Conservation (phyloP, 139 green algal genomes). For the Deuterostichococcus epilithicus region DNA sequence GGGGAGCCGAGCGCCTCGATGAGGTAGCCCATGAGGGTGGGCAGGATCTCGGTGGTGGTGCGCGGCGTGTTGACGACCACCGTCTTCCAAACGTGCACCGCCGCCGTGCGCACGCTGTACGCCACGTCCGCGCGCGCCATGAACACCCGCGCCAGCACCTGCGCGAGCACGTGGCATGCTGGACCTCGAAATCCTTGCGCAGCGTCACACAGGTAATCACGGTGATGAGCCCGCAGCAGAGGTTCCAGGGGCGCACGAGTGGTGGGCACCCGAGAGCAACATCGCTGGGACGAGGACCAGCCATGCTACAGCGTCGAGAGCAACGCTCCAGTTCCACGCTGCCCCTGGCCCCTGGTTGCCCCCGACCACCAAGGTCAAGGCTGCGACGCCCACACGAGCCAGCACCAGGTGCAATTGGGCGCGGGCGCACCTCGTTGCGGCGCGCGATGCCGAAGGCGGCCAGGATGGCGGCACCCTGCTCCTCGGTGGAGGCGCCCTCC, state of each 20-base stretch:
- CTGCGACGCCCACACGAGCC: too few relatives aligned
- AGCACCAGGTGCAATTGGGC: background rate
- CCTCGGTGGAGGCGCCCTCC: constrained; percentile 84
- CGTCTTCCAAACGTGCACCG: constrained; percentile 95
- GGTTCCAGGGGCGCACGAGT: background rate
- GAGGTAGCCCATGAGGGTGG: constrained; percentile 69
- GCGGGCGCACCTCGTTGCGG: constrained; percentile 52
- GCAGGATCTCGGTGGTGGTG: constrained; percentile 88
- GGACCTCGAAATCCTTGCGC: background rate
- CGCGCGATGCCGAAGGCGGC: constrained; percentile 64
- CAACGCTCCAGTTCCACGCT: too few relatives aligned
- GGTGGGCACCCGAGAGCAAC: too few relatives aligned
- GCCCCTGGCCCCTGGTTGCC: too few relatives aligned
- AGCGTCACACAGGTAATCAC: background rate
- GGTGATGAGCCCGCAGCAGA: background rate
- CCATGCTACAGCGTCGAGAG: too few relatives aligned
- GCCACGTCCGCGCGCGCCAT: constrained; percentile 74
- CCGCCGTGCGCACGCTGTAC: constrained; percentile 77
- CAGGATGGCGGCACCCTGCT: constrained; percentile 77
- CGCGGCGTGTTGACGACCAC: constrained; percentile 94
- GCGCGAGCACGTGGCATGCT: background rate
- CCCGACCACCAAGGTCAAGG: too few relatives aligned
- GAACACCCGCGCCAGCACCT: constrained; percentile 85
- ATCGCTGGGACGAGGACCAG: too few relatives aligned
- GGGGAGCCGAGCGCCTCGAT: constrained; percentile 70